phyloP scores from a whole-genome alignment of 129 eudicot species.

The sunflower (Helianthus annuus) region HanXRQr2.0-SUNRISE NC_035443.2:96872565-96873064 shows the following conservation, averaged over 20 bases:
- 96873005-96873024: not conserved
- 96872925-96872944: not conserved
- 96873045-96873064: not conserved
- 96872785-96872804: not conserved
- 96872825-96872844: conserved; percentile 87
- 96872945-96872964: not conserved
- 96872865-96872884: conserved; percentile 69
- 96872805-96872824: conserved; percentile 19
- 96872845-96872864: conserved; percentile 82
- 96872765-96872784: not conserved
- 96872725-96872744: not conserved
- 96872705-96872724: not conserved
- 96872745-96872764: not conserved
- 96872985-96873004: not conserved
- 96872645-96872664: conserved; percentile 5
- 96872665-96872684: not conserved
- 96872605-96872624: not conserved
- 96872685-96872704: not conserved
- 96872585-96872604: not conserved
- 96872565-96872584: not conserved
- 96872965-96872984: not conserved
- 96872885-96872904: conserved; percentile 86
- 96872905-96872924: conserved; percentile 3
- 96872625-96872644: not conserved
- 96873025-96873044: not conserved